These are phyloP conservation scores for Fusarium sp. DNA, from an alignment of 2,329 filamentous ascomycete genomes.

Conservation along the genomic window DNA sequence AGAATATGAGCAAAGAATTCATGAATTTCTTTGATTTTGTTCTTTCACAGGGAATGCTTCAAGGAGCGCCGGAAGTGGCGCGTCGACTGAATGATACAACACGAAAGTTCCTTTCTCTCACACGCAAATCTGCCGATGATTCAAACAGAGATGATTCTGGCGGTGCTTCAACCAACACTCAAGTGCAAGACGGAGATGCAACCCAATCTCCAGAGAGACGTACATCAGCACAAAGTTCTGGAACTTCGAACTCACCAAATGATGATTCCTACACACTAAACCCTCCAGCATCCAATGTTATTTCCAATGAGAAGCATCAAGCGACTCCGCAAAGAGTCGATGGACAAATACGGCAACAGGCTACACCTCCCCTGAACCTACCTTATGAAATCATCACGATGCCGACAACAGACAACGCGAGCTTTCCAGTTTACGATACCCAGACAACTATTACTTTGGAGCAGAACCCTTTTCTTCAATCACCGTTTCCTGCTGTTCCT, in stretches of 20 bases:
- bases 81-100: slow-evolving; percentile 67
- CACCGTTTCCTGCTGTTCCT: slow-evolving; percentile 53
- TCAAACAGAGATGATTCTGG: slow-evolving; percentile 12
- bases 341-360: slow-evolving; percentile 24
- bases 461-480: slow-evolving; percentile 22
- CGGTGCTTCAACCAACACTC: background rate
- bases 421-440: slow-evolving; percentile 57
- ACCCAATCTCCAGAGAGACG: slow-evolving; percentile 7
- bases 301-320: slow-evolving; percentile 6
- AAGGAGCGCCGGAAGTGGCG: slow-evolving; percentile 66
- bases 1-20: slow-evolving; percentile 80
- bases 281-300: background rate
- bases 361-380: slow-evolving; percentile 33
- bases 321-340: slow-evolving; percentile 24
- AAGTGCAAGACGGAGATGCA: background rate
- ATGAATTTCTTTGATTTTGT: slow-evolving; percentile 73
- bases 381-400: slow-evolving; percentile 63
- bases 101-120: slow-evolving; percentile 67
- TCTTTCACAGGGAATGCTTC: slow-evolving; percentile 66
- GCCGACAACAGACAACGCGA: slow-evolving; percentile 64
- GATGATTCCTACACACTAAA: background rate
- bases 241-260: slow-evolving; percentile 16
- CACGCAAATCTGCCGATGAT: slow-evolving; percentile 58
- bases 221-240: slow-evolving; percentile 4
- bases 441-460: slow-evolving; percentile 34